Evolutionary conservation across 805 yeast genomes (phyloP).

Genomic region (Candida peoriensis): DNA sequence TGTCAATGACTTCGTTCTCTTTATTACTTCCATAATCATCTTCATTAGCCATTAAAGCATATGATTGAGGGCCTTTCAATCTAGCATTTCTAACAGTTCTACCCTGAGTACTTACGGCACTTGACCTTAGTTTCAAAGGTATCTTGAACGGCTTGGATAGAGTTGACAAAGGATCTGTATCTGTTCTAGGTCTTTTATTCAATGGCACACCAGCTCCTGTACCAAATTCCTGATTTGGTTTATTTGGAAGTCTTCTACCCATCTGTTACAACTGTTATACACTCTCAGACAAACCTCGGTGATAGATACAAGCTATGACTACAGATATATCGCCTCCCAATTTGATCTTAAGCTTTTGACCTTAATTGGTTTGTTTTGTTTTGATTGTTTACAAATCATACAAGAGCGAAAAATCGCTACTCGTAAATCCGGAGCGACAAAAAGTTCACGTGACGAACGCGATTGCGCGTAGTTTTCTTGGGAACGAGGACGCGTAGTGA

Average conservation of each 20-base stretch:
- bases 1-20: slow-evolving; percentile 30
- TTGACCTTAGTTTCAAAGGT: slow-evolving; percentile 41
- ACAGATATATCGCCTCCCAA: background rate
- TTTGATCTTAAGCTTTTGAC: slow-evolving; percentile 1
- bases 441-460: slow-evolving; percentile 8
- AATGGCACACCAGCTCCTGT: slow-evolving; percentile 67
- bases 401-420: background rate
- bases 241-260: slow-evolving; percentile 37
- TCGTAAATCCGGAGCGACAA: no score
- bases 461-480: background rate
- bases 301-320: background rate
- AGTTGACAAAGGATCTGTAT: slow-evolving; percentile 44
- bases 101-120: slow-evolving; percentile 17
- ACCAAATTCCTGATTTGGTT: slow-evolving; percentile 47
- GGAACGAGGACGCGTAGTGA: background rate
- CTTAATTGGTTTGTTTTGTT: slow-evolving; percentile 5
- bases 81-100: slow-evolving; percentile 25
- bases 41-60: slow-evolving; percentile 33
- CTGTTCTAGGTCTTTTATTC: slow-evolving; percentile 47
- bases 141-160: slow-evolving; percentile 66
- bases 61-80: slow-evolving; percentile 35
- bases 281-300: no score
- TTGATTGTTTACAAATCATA: slow-evolving; percentile 2
- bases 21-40: slow-evolving; percentile 22
- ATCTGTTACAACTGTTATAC: slow-evolving; percentile 12